Base-by-base conservation (phyloP, 768 basidiomycete species). In the Termitomyces sp. region DNA sequence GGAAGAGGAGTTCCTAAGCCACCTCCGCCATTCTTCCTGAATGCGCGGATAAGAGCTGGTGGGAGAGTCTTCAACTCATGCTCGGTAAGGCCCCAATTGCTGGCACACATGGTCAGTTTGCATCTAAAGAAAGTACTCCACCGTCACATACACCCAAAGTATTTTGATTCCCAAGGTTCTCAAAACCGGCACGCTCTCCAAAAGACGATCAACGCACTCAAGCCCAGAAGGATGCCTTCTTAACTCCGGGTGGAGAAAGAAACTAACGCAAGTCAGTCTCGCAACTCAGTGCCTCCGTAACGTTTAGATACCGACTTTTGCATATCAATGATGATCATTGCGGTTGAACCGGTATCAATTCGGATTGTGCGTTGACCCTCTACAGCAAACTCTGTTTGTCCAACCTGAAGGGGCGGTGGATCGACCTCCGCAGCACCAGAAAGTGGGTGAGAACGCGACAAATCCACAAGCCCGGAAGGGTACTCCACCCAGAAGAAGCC, bases 71-170 rank as follows among this genome's bases (percentile, higher is more conserved):
- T 71, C 24, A 88, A 73, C 60, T 88, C 87, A 59, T 80, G 78
- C 7, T 82, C 79, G 6, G 85, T 87, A n/a, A 88, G 73, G 27
- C 87, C 87, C 87, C 87, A 89, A 65, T 87, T 88, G 8, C 85
- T 88, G 40, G 46, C 14, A 55, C 34, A 22, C 20, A 18, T 9
- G 20, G 18, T 58, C n/a, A 52, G 49, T 36, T 22, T 50, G 22
- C 14, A 49, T 44, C 20, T 32, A 37, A 57, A 53, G 14, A 34
- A 5, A 51, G 36, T 45, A n/a, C 24, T 26, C 37, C 14, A 33
- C 48, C 39, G 40, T 51, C 22, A 70, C 78, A 55, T 68, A 86
- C 85, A 86, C 78, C 86, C 87, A 88, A 59, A 87, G 75, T 59
- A 86, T 81, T 67, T 83, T 83, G 58, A 80, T 49, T 47, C 59